phyloP scores from a whole-genome alignment of 73 alveolate species.

The Symbiodinium pilosum region DNA sequence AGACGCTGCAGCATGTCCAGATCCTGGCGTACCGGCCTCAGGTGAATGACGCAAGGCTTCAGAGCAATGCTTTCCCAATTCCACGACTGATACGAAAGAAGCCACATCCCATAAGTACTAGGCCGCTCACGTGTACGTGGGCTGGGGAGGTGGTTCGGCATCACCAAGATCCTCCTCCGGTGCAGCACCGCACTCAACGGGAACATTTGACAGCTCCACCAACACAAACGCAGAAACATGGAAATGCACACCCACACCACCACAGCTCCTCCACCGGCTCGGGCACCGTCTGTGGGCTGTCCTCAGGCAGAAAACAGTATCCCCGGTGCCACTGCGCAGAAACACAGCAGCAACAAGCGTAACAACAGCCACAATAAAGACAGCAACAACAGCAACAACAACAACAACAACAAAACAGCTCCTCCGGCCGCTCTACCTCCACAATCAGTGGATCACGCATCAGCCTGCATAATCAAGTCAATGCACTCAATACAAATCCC shows the following conservation, averaged over 20 bases:
- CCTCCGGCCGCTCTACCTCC: neutral
- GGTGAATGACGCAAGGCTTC: neutral
- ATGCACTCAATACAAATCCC: neutral
- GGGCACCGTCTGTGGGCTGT: neutral
- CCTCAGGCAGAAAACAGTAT: neutral
- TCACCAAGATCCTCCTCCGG: conserved; percentile 2
- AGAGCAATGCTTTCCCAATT: no score
- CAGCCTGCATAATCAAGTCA: neutral
- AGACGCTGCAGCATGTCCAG: neutral
- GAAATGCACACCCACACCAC: neutral
- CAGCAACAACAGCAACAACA: neutral
- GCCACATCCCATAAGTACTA: neutral
- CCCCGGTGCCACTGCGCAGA: neutral
- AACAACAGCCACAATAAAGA: neutral
- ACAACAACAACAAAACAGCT: no score
- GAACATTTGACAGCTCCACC: neutral
- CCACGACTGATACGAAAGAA: neutral
- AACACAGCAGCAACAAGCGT: neutral
- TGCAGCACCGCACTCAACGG: neutral
- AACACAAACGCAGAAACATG: neutral
- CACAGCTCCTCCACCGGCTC: conserved; percentile 7
- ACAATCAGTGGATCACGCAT: neutral
- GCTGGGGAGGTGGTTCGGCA: neutral
- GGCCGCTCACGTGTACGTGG: neutral
- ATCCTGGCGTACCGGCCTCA: neutral